A percentile compares a stretch with the other conserved stretches of the same genome.
Evolutionary conservation across 805 yeast species (phyloP).

Genomic region (Zygotorulaspora chibaensis): DNA sequence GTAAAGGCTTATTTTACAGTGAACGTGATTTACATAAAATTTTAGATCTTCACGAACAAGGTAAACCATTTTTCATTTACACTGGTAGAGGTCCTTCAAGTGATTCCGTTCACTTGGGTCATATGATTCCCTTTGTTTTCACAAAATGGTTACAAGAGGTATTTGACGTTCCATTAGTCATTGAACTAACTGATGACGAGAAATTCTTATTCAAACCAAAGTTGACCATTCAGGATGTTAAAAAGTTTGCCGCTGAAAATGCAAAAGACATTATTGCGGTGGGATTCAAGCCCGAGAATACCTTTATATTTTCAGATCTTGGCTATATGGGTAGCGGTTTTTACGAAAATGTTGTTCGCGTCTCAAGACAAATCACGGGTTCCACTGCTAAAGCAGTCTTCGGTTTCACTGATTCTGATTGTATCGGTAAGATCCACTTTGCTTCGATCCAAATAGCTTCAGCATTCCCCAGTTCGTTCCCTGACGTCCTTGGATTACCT

Average conservation of each 20-base stretch:
- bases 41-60: conserved; percentile 85
- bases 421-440: conserved; percentile 91
- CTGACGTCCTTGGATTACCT: conserved; percentile 82
- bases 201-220: conserved; percentile 91
- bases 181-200: conserved; percentile 95
- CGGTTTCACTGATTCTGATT: conserved; percentile 91
- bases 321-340: conserved; percentile 90
- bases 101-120: conserved; percentile 94
- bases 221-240: conserved; percentile 84
- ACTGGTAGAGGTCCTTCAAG: conserved; percentile 98
- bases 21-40: conserved; percentile 80
- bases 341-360: conserved; percentile 89
- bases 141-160: conserved; percentile 98
- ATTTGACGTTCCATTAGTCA: conserved; percentile 90
- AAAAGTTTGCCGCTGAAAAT: conserved; percentile 71
- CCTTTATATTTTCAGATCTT: conserved; percentile 90
- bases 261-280: conserved; percentile 91
- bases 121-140: conserved; percentile 90
- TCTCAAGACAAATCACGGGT: conserved; percentile 90
- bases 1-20: conserved; percentile 87
- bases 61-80: conserved; percentile 90
- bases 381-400: conserved; percentile 97
- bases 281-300: conserved; percentile 91
- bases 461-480: conserved; percentile 94
- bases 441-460: conserved; percentile 96